Conservation (phyloP, 441 rosid genomes). For the Pelargonium citronellum region DNA sequence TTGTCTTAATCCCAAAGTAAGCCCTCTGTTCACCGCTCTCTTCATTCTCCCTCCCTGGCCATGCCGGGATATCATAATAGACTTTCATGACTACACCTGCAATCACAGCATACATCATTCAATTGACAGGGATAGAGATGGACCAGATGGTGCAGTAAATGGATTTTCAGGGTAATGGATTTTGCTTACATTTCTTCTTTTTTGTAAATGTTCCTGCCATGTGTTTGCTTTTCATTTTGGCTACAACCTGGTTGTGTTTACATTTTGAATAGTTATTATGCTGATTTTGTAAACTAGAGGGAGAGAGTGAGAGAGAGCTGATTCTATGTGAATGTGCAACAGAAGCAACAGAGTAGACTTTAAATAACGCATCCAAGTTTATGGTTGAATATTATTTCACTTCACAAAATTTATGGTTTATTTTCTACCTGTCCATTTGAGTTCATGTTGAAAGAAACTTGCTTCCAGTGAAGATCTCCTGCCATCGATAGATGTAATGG, state of each 20-base stretch:
- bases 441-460: constrained; percentile 69
- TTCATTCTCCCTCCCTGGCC: constrained; percentile 58
- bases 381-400: too few relatives aligned
- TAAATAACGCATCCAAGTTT: too few relatives aligned
- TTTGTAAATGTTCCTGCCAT: constrained; percentile 89
- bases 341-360: too few relatives aligned
- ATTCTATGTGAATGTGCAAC: too few relatives aligned
- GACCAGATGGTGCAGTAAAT: neutral
- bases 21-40: constrained; percentile 41
- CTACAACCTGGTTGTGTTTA: constrained; percentile 52
- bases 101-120: constrained; percentile 18
- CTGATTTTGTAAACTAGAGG: too few relatives aligned
- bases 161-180: too few relatives aligned
- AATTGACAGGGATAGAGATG: constrained; percentile 4
- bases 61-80: constrained; percentile 45
- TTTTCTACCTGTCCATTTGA: constrained; percentile 71
- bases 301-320: too few relatives aligned
- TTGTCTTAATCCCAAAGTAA: constrained; percentile 69
- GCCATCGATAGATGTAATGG: constrained; percentile 22
- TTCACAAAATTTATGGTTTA: too few relatives aligned
- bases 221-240: constrained; percentile 84
- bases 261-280: too few relatives aligned
- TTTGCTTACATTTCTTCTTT: constrained; percentile 72
- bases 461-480: constrained; percentile 94
- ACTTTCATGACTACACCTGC: constrained; percentile 65